Evolutionary conservation across 805 yeast species (phyloP).

Genomic region (Metschnikowia cubensis): DNA sequence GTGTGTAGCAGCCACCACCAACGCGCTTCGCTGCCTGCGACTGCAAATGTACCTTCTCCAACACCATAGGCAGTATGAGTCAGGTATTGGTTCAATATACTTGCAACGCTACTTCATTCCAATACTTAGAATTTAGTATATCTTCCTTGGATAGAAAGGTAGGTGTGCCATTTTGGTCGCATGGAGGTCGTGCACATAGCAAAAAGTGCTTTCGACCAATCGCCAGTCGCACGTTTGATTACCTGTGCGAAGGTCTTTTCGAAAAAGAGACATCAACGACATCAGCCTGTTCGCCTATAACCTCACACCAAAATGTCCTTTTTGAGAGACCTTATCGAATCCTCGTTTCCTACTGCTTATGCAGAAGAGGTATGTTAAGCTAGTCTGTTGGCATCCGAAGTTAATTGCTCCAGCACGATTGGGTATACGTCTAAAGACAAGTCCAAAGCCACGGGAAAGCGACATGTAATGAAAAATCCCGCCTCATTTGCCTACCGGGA

Average conservation of each 20-base stretch:
- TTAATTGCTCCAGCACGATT: neutral
- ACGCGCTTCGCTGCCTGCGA: neutral
- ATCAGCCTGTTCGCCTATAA: slow-evolving; percentile 6
- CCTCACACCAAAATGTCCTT: slow-evolving; percentile 37
- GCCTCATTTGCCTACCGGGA: neutral
- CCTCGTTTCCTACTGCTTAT: slow-evolving; percentile 75
- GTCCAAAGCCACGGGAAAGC: neutral
- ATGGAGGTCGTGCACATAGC: slow-evolving; percentile 10
- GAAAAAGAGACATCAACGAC: slow-evolving; percentile 5
- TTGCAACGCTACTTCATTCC: too few species aligned
- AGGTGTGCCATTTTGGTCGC: neutral
- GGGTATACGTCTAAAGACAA: neutral
- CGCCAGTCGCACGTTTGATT: slow-evolving; percentile 20
- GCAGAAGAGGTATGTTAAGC: slow-evolving; percentile 63
- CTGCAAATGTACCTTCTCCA: neutral
- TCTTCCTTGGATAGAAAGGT: neutral
- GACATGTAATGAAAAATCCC: neutral
- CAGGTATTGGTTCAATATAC: neutral
- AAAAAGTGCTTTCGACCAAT: slow-evolving; percentile 14
- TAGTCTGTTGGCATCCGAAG: neutral
- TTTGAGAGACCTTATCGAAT: slow-evolving; percentile 73
- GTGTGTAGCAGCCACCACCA: neutral
- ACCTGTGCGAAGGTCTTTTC: slow-evolving; percentile 15
- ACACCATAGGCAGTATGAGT: neutral
- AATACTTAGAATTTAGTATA: too few species aligned